Evolutionary conservation across 331 rosid genomes (phyloP).

Genomic region (Pyracantha coccinea): DNA sequence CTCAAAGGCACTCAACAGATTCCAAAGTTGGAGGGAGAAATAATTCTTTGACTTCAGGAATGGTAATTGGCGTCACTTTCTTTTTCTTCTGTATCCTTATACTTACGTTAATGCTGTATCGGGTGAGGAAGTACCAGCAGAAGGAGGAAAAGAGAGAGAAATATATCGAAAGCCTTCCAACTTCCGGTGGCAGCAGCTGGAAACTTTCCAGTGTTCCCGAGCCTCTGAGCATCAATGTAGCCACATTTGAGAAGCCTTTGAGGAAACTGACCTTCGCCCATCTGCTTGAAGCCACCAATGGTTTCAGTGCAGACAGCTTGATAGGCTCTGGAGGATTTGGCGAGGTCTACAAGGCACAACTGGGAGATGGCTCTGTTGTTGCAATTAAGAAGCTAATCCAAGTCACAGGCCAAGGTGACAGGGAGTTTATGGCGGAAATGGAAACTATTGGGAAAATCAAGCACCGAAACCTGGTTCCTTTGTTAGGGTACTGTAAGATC

Average conservation of each 20-base stretch:
- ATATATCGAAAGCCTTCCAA: conserved; percentile 66
- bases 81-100: conserved; percentile 33
- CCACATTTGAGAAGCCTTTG: conserved; percentile 68
- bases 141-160: conserved; percentile 42
- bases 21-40: conserved; percentile 21
- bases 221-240: conserved; percentile 66
- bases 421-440: conserved; percentile 88
- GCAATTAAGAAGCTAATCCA: conserved; percentile 73
- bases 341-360: conserved; percentile 67
- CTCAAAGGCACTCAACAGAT: conserved; percentile 12
- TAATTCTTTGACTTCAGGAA: conserved; percentile 32
- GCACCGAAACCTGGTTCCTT: conserved; percentile 63
- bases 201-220: conserved; percentile 61
- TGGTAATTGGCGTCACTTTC: conserved; percentile 33
- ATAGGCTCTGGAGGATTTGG: conserved; percentile 82
- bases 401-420: conserved; percentile 71
- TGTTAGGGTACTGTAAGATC: conserved; percentile 66
- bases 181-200: conserved; percentile 74
- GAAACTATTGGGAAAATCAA: conserved; percentile 78
- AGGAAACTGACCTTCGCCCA: conserved; percentile 62
- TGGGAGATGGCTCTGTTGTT: conserved; percentile 59
- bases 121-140: conserved; percentile 21
- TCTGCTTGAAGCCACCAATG: conserved; percentile 76
- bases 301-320: conserved; percentile 65
- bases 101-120: conserved; percentile 34